Base-by-base conservation (phyloP, 192 early-diverging fungal species). In the Backusella circina region DNA sequence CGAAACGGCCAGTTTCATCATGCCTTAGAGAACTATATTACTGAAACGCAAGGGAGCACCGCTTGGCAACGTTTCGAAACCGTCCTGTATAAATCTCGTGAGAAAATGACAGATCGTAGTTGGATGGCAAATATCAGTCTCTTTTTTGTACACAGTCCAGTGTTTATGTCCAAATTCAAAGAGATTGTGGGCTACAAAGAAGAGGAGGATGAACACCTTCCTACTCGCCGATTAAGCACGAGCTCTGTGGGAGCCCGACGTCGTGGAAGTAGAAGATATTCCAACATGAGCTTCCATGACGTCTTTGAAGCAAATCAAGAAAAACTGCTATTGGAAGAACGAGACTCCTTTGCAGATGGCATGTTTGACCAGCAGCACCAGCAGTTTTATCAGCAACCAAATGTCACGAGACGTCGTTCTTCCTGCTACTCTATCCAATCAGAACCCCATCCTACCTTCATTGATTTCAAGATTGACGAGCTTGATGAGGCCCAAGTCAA, bases 121-220 rank as follows among this genome's bases (percentile, higher is more conserved):
- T 83, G 82, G 82, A 72, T 83, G 41, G 31, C 78, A 39, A 47
- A 28, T 5, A 57, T 81, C 1, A 38, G 33, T 0, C 18, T 65
- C 9, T 78, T 41, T 18, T 70, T 83, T 18, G 30, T 30, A 6
- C 32, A 72, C n/a, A 82, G 75, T 16, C 80, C 83, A 30, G 41
- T 50, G 5, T 72, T 82, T 50, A 30, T 81, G 8, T 32, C 18
- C 18, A 84, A 71, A 18, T 82, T 84, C 38, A 82, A 82, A 57
- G 74, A 82, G 37, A 77, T 75, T 21, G 77, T 81, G 28, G 82
- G 82, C 13, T 84, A 76, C 39, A 71, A 80, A 15, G 74, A 76
- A 33, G 65, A 65, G 1, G 73, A 74, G 1, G 73, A 74, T 41
- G 65, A 67, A 5, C 66, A 69, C 0, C 33, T 18, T 23, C 21